phyloP scores from a whole-genome alignment of 768 basidiomycete genomes.

The Tremella mesenterica region DNA sequence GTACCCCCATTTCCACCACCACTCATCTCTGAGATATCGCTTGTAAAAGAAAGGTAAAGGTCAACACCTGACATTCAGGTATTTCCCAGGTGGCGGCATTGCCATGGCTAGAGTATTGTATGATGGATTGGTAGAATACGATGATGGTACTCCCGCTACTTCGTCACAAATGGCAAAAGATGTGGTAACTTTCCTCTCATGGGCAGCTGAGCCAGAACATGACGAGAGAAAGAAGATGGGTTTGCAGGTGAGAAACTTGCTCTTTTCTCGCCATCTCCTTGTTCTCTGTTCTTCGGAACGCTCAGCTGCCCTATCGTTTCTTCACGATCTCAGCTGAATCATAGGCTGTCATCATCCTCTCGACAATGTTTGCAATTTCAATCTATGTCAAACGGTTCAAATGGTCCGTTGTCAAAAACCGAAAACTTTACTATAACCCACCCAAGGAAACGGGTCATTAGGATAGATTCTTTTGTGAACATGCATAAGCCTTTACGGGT shows the following conservation, averaged over 20 bases:
- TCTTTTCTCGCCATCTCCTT: too few relatives aligned
- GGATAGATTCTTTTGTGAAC: not conserved
- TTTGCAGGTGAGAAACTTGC: constrained; percentile 53
- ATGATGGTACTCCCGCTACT: constrained; percentile 96
- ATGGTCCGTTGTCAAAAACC: constrained; percentile 83
- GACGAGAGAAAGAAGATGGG: constrained; percentile 97
- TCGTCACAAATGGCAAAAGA: constrained; percentile 99
- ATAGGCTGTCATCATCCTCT: constrained; percentile 79
- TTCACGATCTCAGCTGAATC: not conserved
- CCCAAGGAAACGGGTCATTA: constrained; percentile 24
- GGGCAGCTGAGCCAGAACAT: constrained; percentile 96
- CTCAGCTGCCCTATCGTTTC: too few relatives aligned
- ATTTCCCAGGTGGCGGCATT: constrained; percentile 97
- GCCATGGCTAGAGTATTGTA: constrained; percentile 96
- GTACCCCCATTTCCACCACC: too few relatives aligned
- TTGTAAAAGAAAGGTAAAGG: too few relatives aligned
- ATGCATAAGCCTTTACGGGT: not conserved
- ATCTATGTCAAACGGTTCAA: constrained; percentile 94
- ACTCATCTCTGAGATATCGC: too few relatives aligned
- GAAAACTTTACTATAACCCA: constrained; percentile 59
- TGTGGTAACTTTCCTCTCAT: constrained; percentile 85
- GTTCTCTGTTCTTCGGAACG: too few relatives aligned
- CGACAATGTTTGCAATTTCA: constrained; percentile 66
- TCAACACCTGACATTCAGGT: constrained; percentile 52
- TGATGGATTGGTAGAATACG: constrained; percentile 92